phyloP scores from a whole-genome alignment of 345 rosid genomes.

The Pugionium dolabratum region DNA sequence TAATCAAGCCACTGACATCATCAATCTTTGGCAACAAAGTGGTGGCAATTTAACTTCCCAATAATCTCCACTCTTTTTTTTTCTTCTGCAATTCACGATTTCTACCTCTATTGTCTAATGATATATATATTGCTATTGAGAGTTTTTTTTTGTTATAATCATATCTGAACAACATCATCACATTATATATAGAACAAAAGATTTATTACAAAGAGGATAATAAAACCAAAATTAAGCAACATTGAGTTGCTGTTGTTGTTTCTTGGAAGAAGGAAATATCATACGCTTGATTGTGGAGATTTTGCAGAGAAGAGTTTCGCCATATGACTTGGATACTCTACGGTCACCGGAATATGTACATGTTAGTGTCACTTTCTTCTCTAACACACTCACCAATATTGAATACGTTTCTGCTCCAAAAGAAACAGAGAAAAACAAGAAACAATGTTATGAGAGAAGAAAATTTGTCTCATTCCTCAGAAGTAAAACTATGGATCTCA shows the following conservation, averaged over 20 bases:
- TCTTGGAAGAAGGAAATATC: slow-evolving; percentile 45
- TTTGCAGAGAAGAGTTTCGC: slow-evolving; percentile 50
- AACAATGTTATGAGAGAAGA: background rate
- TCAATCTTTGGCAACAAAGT: slow-evolving; percentile 88
- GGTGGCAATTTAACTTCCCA: slow-evolving; percentile 61
- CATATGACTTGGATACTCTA: slow-evolving; percentile 32
- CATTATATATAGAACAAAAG: background rate
- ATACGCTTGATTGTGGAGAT: slow-evolving; percentile 56
- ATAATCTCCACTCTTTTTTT: slow-evolving; percentile 10
- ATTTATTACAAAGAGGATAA: slow-evolving; percentile 17
- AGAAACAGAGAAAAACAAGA: background rate
- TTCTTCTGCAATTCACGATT: slow-evolving; percentile 17
- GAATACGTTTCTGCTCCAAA: slow-evolving; percentile 68
- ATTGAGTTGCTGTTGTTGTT: slow-evolving; percentile 24
- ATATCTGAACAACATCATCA: slow-evolving; percentile 15
- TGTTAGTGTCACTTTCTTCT: slow-evolving; percentile 75
- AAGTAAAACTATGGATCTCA: slow-evolving; percentile 22
- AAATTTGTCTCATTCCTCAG: background rate
- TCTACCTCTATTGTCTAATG: background rate
- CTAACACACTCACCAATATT: slow-evolving; percentile 58
- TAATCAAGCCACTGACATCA: slow-evolving; percentile 77
- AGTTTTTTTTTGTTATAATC: slow-evolving; percentile 5
- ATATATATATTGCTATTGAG: slow-evolving; percentile 6
- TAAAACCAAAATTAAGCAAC: background rate
- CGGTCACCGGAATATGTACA: slow-evolving; percentile 55